phyloP scores from a whole-genome alignment of 2,329 filamentous ascomycete species.

The Trichoderma sp. region DNA sequence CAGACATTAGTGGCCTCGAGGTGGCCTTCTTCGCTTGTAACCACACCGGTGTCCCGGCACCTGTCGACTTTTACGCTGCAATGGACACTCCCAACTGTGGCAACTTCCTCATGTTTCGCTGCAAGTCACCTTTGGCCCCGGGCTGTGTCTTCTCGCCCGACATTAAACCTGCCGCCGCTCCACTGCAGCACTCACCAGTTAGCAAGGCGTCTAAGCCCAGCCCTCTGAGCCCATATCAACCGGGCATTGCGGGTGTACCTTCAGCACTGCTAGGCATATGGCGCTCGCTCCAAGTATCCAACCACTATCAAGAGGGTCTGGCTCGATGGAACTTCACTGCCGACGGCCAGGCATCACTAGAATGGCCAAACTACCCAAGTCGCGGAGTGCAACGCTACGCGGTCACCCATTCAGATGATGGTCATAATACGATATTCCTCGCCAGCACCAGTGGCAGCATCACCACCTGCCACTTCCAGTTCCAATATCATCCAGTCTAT shows the following conservation, averaged over 20 bases:
- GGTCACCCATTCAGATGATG: background rate
- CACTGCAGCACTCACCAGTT: background rate
- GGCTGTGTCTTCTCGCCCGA: background rate
- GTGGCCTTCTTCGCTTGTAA: background rate
- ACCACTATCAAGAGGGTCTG: background rate
- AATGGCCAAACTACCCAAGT: background rate
- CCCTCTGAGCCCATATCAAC: background rate
- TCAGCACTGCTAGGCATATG: background rate
- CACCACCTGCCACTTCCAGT: background rate
- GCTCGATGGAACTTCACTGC: background rate
- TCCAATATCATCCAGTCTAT: background rate
- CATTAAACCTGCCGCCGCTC: background rate
- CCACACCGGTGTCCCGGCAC: background rate
- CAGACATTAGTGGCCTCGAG: background rate
- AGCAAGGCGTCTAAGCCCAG: background rate
- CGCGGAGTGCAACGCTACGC: background rate
- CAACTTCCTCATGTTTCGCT: background rate
- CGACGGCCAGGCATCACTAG: background rate
- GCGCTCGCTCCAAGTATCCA: background rate
- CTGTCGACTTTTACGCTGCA: background rate
- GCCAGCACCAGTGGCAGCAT: background rate
- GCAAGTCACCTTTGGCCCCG: background rate
- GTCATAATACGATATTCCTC: background rate
- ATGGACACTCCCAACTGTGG: background rate
- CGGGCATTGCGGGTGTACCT: background rate